Base-by-base conservation (phyloP, 2,329 filamentous ascomycete species). In the Hymenoscyphus albidus region DNA sequence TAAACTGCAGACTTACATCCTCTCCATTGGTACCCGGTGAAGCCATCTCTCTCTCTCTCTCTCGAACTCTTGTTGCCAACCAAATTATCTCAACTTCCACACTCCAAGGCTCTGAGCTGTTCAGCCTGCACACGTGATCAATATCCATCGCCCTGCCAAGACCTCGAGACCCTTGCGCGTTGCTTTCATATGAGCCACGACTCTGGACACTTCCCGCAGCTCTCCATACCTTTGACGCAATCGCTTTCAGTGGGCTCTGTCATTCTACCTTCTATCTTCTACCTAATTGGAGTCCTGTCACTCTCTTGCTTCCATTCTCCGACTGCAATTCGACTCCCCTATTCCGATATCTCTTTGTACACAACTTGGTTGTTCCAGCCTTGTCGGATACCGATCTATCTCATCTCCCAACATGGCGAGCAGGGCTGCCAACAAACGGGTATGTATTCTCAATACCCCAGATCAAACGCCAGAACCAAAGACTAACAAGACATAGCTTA, bases 351-450 rank as follows among this genome's bases (percentile, higher is more conserved):
- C n/a, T 5, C n/a, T 27, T 22, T 13, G 7, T 51, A n/a, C 6
- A 7, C 18, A 6, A 51, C 18, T 10, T 22, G 48, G 22, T 13
- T 27, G 18, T 54, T 27, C 48, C 48, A 54, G 48, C 48, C 58
- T 44, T 31, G 16, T 38, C 39, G 38, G 61, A 27, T 27, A 27
- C 35, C 35, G 35, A 62, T 27, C 27, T 40, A 22, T 40, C 61
- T 40, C 35, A 16, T 32, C 38, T 7, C 9, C 39, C 12, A 75
- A 63, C 68, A 91, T 91, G 88, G 88, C 88, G 59, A 90, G 86
- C 73, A 88, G 87, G 74, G 87, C 88, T 69, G 88, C 88, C 18
- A 86, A 86, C 77, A 91, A 89, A 79, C 84, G 88, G 74, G 87
- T 88, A 79, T 71, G 84, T 77, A 65, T 76, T 27, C 54, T 57